These are phyloP conservation scores for Sanghuangporus sanghuang DNA, from an alignment of 1,284 basidiomycete genomes.

Conservation along the genomic window DNA sequence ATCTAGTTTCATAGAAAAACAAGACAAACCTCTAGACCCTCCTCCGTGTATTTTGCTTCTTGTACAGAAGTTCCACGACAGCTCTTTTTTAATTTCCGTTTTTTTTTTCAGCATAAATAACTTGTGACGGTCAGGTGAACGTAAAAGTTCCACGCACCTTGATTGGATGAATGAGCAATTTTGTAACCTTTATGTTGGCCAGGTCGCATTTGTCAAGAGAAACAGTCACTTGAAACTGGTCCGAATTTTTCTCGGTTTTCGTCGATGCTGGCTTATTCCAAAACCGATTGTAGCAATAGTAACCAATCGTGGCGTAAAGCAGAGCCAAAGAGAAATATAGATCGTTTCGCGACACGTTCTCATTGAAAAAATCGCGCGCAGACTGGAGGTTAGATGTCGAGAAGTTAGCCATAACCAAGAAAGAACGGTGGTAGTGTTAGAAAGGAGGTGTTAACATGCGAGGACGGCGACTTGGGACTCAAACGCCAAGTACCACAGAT, in stretches of 20 bases:
- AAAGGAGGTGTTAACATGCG: not conserved
- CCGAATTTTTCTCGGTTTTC: not conserved
- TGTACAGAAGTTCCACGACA: constrained; percentile 59
- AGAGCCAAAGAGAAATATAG: not conserved
- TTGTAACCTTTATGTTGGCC: constrained; percentile 36
- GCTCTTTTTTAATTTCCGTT: constrained; percentile 39
- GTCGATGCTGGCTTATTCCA: not conserved
- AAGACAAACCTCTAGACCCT: constrained; percentile 57
- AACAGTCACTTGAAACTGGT: not conserved
- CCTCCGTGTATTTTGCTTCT: constrained; percentile 46
- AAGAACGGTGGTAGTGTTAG: not conserved
- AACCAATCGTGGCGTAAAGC: not conserved
- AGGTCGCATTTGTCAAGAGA: constrained; percentile 6
- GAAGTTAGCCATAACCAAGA: not conserved
- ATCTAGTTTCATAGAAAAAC: not conserved
- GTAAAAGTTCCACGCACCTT: constrained; percentile 38
- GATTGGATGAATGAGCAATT: constrained; percentile 63
- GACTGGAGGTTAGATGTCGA: not conserved
- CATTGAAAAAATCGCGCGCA: not conserved
- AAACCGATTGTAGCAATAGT: not conserved
- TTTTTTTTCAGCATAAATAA: not conserved
- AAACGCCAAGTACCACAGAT: not conserved
- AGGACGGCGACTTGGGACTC: not conserved
- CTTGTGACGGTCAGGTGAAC: constrained; percentile 6
- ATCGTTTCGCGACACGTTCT: not conserved